Evolutionary conservation across 1,139 yeast species (phyloP), one percentile per base, ranked within the genome.

Genomic region (Protomyces macrosporus): DNA sequence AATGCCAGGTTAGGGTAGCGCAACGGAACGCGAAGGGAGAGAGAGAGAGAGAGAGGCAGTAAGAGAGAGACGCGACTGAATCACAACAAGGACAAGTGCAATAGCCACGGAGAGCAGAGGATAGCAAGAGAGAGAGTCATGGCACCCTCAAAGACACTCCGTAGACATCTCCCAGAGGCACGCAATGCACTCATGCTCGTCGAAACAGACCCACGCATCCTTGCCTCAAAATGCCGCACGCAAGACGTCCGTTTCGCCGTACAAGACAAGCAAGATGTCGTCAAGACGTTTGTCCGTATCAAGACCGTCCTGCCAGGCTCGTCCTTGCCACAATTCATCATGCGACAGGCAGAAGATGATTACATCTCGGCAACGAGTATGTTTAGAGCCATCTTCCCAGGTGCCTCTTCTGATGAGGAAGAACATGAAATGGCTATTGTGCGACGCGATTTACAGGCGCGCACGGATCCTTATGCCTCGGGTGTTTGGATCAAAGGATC

Each of bases 401-500:
- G 45, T 16, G 39, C 58, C 30, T 52, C 63, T 32, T 45, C 45
- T 10, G 54, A 51, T 5, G 53, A 53, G 35, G 53, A 55, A 12
- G 64, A 63, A 34, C 45, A 45, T 16, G 65, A 63, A 42, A 58
- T 59, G 60, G 59, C 60, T 12, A 40, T 56, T 16, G 39, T 63
- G 40, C 45, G 45, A 45, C 53, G 54, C 42, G 60, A 59, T 30
- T 40, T 45, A 12, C 55, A 59, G 39, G 63, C 65, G 36, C 51
- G 60, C 12, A 32, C 63, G 55, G 63, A 53, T 37, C 45, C 45
- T 16, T 45, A 59, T 39, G 62, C 63, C 10, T 53, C 65, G 10
- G 65, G 65, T 1, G 56, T 59, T 30, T 63, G 65, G 65, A 50
- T 63, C 50, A 56, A 56, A 4, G 60, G 56, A n/a, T 34, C 60